Percentiles rank a stretch among this genome's conserved stretches.
phyloP scores from a whole-genome alignment of 495 filamentous ascomycete genomes.

The Monascus purpureus region DNA sequence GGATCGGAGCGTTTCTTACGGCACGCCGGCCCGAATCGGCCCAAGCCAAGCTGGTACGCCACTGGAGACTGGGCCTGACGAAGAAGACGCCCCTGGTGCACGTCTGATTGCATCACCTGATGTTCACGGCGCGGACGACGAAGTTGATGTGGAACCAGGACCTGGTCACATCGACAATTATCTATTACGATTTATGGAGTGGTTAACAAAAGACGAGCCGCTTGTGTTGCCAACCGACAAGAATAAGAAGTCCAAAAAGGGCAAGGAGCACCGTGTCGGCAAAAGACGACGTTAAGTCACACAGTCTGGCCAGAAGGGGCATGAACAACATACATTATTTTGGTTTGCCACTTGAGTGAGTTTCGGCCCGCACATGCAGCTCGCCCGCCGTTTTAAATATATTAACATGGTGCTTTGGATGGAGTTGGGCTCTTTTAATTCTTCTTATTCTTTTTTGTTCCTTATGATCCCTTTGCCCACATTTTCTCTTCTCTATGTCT shows the following conservation, averaged over 20 bases:
- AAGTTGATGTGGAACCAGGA: slow-evolving; percentile 19
- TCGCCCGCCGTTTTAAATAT: too few relatives aligned
- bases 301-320: too few relatives aligned
- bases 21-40: slow-evolving; percentile 13
- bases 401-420: too few relatives aligned
- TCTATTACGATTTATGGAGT: slow-evolving; percentile 65
- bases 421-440: too few relatives aligned
- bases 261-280: slow-evolving; percentile 46
- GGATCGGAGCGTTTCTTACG: slow-evolving; percentile 46
- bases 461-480: too few relatives aligned
- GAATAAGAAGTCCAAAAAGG: slow-evolving; percentile 60
- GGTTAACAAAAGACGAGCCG: slow-evolving; percentile 62
- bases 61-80: slow-evolving; percentile 8
- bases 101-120: slow-evolving; percentile 3
- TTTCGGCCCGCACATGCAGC: too few relatives aligned
- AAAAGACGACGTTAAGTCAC: slow-evolving; percentile 24
- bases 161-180: slow-evolving; percentile 66
- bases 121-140: slow-evolving; percentile 15
- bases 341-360: too few relatives aligned
- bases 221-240: slow-evolving; percentile 69
- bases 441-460: too few relatives aligned
- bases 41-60: slow-evolving; percentile 18
- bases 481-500: too few relatives aligned
- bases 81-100: slow-evolving; percentile 7
- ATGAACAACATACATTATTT: too few relatives aligned